Percentiles rank a stretch among this genome's conserved stretches.
Conservation (phyloP, 345 rosid species). For the Gossypium ekmanianum region DNA sequence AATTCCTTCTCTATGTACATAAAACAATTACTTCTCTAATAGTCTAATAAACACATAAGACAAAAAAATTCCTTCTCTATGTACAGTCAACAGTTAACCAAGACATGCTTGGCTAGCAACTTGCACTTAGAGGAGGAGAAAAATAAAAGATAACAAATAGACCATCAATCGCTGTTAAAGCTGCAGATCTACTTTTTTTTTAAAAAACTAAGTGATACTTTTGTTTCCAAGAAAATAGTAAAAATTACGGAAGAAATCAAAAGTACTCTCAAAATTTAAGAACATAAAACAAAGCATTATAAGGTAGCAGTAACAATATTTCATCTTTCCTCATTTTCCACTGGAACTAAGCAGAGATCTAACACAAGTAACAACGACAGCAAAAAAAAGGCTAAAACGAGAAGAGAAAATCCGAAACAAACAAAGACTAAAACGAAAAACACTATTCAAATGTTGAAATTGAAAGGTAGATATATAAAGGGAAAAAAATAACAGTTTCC, state of each 20-base stretch:
- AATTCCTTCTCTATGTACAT: too few species aligned
- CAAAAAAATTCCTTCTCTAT: neutral
- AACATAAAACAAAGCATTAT: neutral
- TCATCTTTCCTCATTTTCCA: neutral
- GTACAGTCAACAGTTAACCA: neutral
- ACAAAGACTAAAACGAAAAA: neutral
- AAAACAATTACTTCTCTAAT: too few species aligned
- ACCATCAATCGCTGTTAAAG: neutral
- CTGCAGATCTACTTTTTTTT: neutral
- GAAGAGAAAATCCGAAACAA: neutral
- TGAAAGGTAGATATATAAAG: too few species aligned
- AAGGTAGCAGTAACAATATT: neutral
- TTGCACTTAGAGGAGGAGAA: neutral
- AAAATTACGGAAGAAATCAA: too few species aligned
- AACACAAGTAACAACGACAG: neutral
- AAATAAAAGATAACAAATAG: neutral
- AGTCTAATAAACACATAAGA: slow-evolving; percentile 1
- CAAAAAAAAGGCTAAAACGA: neutral
- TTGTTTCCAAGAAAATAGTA: neutral
- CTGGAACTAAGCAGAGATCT: neutral
- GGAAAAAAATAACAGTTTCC: neutral
- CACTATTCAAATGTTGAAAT: neutral
- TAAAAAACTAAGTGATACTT: neutral
- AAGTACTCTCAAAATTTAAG: neutral
- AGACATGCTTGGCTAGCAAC: neutral